A percentile compares a stretch with the other conserved stretches of the same genome.
These are phyloP conservation scores for Penicillium nucicola DNA, from an alignment of 495 filamentous ascomycete genomes.

Conservation along the genomic window DNA sequence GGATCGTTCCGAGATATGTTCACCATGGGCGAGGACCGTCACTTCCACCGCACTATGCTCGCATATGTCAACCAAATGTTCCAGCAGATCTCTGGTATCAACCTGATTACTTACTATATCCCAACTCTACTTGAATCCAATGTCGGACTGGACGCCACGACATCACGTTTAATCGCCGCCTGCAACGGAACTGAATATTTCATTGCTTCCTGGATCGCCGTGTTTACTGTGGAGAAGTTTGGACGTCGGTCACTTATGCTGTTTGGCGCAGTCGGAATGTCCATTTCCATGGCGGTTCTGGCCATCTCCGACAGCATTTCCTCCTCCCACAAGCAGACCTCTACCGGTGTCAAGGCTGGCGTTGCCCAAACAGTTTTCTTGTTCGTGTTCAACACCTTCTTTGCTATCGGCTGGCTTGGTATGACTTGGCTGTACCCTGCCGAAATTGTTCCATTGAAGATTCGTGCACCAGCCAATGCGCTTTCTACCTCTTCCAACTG, in stretches of 20 bases:
- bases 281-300: slow-evolving; percentile 64
- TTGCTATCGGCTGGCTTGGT: slow-evolving; percentile 72
- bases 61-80: slow-evolving; percentile 78
- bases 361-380: slow-evolving; percentile 58
- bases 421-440: slow-evolving; percentile 72
- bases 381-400: slow-evolving; percentile 76
- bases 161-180: slow-evolving; percentile 66
- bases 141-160: slow-evolving; percentile 51
- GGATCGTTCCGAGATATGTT: slow-evolving; percentile 67
- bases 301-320: slow-evolving; percentile 44
- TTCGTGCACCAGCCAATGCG: slow-evolving; percentile 64
- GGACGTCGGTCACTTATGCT: slow-evolving; percentile 72
- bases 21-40: slow-evolving; percentile 67
- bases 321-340: slow-evolving; percentile 16
- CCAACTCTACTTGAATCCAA: slow-evolving; percentile 60
- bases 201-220: slow-evolving; percentile 66
- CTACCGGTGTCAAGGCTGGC: slow-evolving; percentile 32
- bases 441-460: slow-evolving; percentile 64
- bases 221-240: slow-evolving; percentile 66
- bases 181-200: slow-evolving; percentile 75
- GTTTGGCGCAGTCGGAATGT: slow-evolving; percentile 68
- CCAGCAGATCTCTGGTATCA: slow-evolving; percentile 75
- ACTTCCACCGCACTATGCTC: slow-evolving; percentile 68
- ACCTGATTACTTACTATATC: slow-evolving; percentile 72
- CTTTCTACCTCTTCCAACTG: slow-evolving; percentile 65